Percentiles rank a stretch among this genome's conserved stretches.
Conservation (phyloP, 768 basidiomycete genomes). For the Suillus alpinus region DNA sequence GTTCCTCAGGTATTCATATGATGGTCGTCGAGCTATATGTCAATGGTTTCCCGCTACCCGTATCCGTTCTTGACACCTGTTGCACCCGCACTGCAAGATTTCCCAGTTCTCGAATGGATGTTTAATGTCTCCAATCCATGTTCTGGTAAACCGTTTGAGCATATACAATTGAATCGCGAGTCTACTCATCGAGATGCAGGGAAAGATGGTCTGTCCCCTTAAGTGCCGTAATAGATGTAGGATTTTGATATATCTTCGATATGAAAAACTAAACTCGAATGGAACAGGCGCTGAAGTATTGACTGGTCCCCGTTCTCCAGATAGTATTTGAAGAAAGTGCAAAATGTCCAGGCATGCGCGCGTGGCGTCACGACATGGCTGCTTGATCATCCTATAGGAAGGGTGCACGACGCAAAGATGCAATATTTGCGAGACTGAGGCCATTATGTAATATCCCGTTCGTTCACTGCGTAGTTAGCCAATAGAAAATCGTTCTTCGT, state of each 20-base stretch:
- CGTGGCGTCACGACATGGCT: not conserved
- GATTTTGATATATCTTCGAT: not conserved
- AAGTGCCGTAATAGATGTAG: not conserved
- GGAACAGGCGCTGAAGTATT: not conserved
- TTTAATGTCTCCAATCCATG: not conserved
- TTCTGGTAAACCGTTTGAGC: no score
- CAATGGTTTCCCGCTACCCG: not conserved
- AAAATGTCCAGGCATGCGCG: not conserved
- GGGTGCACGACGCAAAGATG: not conserved
- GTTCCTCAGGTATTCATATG: not conserved
- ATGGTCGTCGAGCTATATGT: not conserved
- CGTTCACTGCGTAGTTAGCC: no score
- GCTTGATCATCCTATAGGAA: no score
- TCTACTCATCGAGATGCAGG: no score
- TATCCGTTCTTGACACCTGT: not conserved
- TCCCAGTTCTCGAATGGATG: not conserved
- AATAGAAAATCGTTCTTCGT: no score
- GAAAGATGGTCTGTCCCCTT: not conserved
- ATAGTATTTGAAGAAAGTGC: not conserved
- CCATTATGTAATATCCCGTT: no score
- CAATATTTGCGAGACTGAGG: not conserved
- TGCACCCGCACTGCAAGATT: not conserved
- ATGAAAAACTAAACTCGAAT: not conserved
- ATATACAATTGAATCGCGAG: no score
- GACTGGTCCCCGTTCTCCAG: not conserved